Conservation (phyloP, 2,329 filamentous ascomycete genomes). For the Coniochaeta ligniaria region DNA sequence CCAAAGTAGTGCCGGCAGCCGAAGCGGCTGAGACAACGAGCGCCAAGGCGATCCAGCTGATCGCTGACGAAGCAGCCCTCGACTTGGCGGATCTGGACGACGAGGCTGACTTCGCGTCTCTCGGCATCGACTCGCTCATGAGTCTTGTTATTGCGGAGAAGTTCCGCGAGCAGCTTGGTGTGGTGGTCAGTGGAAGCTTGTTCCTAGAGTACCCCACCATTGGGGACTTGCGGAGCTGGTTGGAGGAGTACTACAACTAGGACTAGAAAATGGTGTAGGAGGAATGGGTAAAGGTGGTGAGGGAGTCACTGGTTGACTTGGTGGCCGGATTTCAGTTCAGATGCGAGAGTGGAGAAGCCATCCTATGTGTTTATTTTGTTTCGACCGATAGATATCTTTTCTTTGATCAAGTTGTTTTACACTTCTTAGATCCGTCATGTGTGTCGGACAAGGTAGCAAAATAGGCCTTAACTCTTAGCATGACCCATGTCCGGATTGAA, state of each 20-base stretch:
- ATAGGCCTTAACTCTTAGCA: no score
- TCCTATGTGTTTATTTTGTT: no score
- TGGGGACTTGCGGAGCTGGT: conserved; percentile 19
- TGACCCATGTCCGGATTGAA: no score
- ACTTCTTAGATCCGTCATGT: no score
- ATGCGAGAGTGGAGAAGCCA: no score
- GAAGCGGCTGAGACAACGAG: conserved; percentile 19
- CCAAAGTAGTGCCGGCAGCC: not conserved
- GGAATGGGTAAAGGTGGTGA: not conserved
- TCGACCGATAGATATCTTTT: not conserved
- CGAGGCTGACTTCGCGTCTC: conserved; percentile 23
- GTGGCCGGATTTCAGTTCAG: no score
- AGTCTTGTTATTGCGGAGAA: conserved; percentile 25
- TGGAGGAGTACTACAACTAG: conserved; percentile 17
- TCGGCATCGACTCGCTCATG: conserved; percentile 30
- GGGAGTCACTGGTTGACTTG: not conserved
- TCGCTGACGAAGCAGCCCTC: conserved; percentile 51
- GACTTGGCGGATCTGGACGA: conserved; percentile 37
- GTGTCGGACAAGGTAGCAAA: no score
- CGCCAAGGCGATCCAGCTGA: conserved; percentile 22
- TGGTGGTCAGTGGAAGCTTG: conserved; percentile 18
- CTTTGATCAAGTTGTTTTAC: no score
- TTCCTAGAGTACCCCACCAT: conserved; percentile 28
- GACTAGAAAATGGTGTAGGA: not conserved
- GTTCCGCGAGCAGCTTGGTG: conserved; percentile 15